Percentiles rank a stretch among this genome's conserved stretches.
Conservation (phyloP, 108 stramenopile genomes). For the Licmophora abbreviata region DNA sequence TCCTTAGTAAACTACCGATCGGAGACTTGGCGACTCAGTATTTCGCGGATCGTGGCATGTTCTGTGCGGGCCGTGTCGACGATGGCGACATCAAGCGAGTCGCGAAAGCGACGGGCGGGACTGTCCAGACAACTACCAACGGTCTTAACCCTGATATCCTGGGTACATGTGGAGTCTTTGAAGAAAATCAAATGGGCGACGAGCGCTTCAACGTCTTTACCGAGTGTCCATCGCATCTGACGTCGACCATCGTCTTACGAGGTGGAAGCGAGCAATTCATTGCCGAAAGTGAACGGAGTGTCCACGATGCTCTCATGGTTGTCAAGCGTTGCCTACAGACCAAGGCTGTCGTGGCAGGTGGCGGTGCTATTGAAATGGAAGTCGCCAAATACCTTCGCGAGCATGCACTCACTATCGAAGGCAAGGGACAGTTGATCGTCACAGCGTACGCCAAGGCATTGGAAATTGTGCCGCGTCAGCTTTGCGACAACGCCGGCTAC, state of each 20-base stretch:
- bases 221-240: conserved; percentile 85
- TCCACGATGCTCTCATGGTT: conserved; percentile 97
- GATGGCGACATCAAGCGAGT: conserved; percentile 95
- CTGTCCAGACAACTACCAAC: conserved; percentile 86
- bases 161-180: conserved; percentile 90
- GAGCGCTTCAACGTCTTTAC: conserved; percentile 97
- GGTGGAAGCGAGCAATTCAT: conserved; percentile 99
- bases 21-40: conserved; percentile 99
- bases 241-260: conserved; percentile 93
- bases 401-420: conserved; percentile 84
- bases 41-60: conserved; percentile 95
- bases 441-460: conserved; percentile 88
- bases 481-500: conserved; percentile 97
- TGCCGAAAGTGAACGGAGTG: conserved; percentile 94
- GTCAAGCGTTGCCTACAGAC: conserved; percentile 89
- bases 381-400: conserved; percentile 72
- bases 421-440: conserved; percentile 96
- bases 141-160: conserved; percentile 59
- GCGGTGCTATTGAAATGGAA: conserved; percentile 98
- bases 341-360: conserved; percentile 91
- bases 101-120: conserved; percentile 92
- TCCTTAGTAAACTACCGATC: conserved; percentile 94
- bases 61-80: conserved; percentile 96
- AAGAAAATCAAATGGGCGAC: conserved; percentile 94
- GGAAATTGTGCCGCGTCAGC: conserved; percentile 94